These are phyloP conservation scores for Fusarium sp. DNA, from an alignment of 2,329 filamentous ascomycete genomes.

Conservation along the genomic window DNA sequence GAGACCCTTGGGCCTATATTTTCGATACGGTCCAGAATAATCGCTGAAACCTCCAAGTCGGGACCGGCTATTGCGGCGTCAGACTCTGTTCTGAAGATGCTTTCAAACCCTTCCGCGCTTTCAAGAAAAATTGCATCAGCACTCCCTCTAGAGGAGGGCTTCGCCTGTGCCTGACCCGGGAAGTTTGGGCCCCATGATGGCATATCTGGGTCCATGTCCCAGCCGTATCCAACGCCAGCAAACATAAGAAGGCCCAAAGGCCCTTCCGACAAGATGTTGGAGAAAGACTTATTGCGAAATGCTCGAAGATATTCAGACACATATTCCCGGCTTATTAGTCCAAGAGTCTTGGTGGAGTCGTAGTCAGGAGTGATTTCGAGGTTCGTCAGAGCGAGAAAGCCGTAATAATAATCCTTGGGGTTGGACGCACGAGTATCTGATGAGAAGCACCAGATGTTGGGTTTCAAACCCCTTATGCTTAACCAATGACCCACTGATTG, in stretches of 20 bases:
- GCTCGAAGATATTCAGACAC: slow-evolving; percentile 6
- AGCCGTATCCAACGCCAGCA: slow-evolving; percentile 18
- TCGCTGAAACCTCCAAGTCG: background rate
- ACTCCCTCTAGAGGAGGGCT: background rate
- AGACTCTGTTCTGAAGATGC: background rate
- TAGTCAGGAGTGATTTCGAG: slow-evolving; percentile 8
- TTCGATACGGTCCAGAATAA: slow-evolving; percentile 1
- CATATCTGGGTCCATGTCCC: slow-evolving; percentile 3
- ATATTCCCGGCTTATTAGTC: slow-evolving; percentile 6
- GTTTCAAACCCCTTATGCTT: background rate
- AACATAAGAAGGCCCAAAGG: slow-evolving; percentile 2
- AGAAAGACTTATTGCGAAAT: background rate
- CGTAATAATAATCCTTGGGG: slow-evolving; percentile 20
- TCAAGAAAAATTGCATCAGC: background rate
- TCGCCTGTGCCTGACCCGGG: slow-evolving; percentile 3
- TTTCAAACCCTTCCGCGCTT: background rate
- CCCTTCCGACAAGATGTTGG: background rate
- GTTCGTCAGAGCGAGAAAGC: slow-evolving; percentile 7
- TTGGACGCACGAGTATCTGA: background rate
- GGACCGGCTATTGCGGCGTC: background rate
- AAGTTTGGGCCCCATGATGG: slow-evolving; percentile 25
- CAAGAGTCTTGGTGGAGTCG: background rate
- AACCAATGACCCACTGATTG: background rate
- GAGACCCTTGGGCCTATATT: background rate
- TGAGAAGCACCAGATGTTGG: background rate